Conservation (phyloP, 495 filamentous ascomycete species). For the Cladorrhinum samala region DNA sequence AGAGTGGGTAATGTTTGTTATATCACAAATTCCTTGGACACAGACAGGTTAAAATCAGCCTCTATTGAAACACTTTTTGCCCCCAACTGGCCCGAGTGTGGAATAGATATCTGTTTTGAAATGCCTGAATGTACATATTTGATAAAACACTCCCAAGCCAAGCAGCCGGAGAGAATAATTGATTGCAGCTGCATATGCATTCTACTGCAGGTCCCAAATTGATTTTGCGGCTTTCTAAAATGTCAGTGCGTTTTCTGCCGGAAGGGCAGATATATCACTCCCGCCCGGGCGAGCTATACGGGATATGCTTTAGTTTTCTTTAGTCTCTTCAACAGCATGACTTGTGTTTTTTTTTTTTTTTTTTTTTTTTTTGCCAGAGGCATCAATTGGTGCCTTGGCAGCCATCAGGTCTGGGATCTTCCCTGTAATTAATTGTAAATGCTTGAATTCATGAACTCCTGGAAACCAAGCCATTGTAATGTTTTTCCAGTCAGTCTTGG, state of each 20-base stretch:
- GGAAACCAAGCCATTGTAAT: too few relatives aligned
- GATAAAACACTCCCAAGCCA: not conserved
- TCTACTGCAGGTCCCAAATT: not conserved
- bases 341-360: not conserved
- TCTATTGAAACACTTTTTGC: slow-evolving; percentile 12
- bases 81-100: not conserved
- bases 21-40: not conserved
- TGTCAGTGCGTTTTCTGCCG: slow-evolving; percentile 21
- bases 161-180: not conserved
- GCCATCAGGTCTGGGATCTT: too few relatives aligned
- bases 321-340: not conserved
- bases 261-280: not conserved
- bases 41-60: slow-evolving; percentile 4
- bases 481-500: too few relatives aligned
- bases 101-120: not conserved
- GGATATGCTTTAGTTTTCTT: not conserved
- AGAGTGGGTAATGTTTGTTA: too few relatives aligned
- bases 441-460: too few relatives aligned
- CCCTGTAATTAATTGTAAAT: too few relatives aligned
- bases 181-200: not conserved
- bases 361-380: not conserved
- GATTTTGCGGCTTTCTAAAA: not conserved
- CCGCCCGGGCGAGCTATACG: not conserved
- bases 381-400: too few relatives aligned
- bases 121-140: not conserved